Base-by-base conservation (phyloP, 768 basidiomycete genomes). In the Obba rivulosa region DNA sequence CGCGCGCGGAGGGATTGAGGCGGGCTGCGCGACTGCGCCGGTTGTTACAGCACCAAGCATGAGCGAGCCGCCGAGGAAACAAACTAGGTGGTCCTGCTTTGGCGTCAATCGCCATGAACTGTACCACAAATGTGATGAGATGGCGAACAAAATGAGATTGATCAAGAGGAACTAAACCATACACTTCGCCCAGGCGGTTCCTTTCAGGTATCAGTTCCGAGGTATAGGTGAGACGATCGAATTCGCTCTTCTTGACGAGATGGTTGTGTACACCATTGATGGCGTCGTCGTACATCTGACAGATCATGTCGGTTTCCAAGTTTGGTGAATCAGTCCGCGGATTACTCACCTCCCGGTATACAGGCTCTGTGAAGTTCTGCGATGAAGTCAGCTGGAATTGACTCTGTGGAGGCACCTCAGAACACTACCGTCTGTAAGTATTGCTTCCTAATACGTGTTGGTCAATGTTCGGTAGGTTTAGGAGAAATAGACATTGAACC, bases 21-120 rank as follows among this genome's bases (percentile, higher is more conserved):
- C 79, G 3, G 66, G 69, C 9, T 73, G 62, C 3, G 65, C 66
- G 16, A 74, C 50, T 0, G 84, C 75, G 9, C 85, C 85, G 2
- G 81, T 69, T 2, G 72, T 78, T 2, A 87, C 88, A 13, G 91
- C 88, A 11, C 94, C 92, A 2, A 98, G 78, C 75, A 98, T 82
- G 48, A 98, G 78, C 1, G 89, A 89, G 3, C 92, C 94, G 17
- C 85, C 92, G 28, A 98, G 71, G 79, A 96, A 98, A 68, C 94
- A 97, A 3, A 89, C 92, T 28, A 98, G 79, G 62, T 96, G 94
- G 62, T 98, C 94, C 70, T 97, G 94, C 62, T 96, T 95, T 9
- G 88, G 88, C 9, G 75, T 74, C 22, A 88, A 69, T 16, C 78
- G 76, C 91, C 90, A 93, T 28, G 71, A 68, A 21, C 88, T 89